Base-by-base conservation (phyloP, 2,329 filamentous ascomycete species). In the Talaromyces funiculosus region DNA sequence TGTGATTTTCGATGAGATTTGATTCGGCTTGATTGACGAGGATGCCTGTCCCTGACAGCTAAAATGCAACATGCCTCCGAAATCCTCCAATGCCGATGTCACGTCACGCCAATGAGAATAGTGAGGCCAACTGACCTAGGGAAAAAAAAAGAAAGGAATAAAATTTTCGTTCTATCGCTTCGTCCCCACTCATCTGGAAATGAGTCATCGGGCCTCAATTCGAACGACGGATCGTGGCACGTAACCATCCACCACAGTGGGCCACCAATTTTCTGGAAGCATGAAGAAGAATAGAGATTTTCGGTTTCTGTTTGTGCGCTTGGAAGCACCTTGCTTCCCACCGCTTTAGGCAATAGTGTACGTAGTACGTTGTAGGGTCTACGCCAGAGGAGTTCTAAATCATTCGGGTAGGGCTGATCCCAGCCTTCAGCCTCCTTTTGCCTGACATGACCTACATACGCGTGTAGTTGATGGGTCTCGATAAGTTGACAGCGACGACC, bases 161-260 rank as follows among this genome's bases (percentile, higher is more conserved):
- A 47, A 47, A 4, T 9, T 47, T 29, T 47, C 24, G 24, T 26
- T 47, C 43, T 8, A 22, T 45, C 42, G 5, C 31, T 24, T 18
- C 20, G 29, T 40, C 51, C 29, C 47, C 55, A 58, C 55, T 49
- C 18, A 45, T 45, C 54, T 43, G 9, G 54, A 57, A 57, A 60
- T 60, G 57, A 60, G 29, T 60, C 57, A 61, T 61, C 54, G 60
- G 60, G 60, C 60, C 55, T 54, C 54, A 61, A 57, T 22, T 8
- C 20, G 24, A 38, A 47, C 35, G 31, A 58, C 45, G 22, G 42
- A 53, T 40, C 24, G n/a, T 47, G 29, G 43, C 43, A 47, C 43
- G 24, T 53, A 61, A 38, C 29, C 40, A 60, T 60, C 60, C 60
- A 54, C 60, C 37, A 14, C 7, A 4, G 60, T 57, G 60, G 60